Conservation (phyloP, 2,329 filamentous ascomycete genomes). For the Aureobasidium subglaciale region DNA sequence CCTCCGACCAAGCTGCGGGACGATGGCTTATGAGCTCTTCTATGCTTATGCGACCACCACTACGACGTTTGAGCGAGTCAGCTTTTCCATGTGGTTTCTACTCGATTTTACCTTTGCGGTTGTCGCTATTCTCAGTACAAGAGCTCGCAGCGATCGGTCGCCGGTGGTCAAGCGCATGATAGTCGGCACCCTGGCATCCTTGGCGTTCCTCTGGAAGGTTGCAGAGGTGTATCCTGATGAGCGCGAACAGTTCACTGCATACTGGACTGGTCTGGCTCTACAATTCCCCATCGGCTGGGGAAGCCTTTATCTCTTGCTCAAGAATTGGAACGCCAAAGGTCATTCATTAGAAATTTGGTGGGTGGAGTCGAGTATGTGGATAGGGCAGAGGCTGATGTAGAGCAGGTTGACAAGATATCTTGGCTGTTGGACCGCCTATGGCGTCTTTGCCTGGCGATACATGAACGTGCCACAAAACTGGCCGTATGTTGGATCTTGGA, state of each 20-base stretch:
- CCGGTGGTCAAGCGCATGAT: constrained; percentile 24
- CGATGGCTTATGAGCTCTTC: constrained; percentile 36
- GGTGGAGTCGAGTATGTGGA: neutral
- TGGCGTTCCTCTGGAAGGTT: constrained; percentile 26
- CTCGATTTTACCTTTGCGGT: constrained; percentile 31
- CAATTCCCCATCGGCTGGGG: constrained; percentile 35
- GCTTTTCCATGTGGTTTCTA: constrained; percentile 34
- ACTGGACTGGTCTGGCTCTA: constrained; percentile 33
- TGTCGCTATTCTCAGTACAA: constrained; percentile 29
- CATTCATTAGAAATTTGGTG: constrained; percentile 36
- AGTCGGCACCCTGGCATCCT: constrained; percentile 24
- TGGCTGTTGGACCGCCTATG: constrained; percentile 33
- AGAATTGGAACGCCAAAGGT: constrained; percentile 29
- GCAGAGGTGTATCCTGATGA: constrained; percentile 31
- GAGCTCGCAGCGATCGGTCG: constrained; percentile 21
- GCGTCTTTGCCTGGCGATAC: constrained; percentile 35
- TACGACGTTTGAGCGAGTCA: constrained; percentile 28
- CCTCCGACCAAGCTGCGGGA: constrained; percentile 15
- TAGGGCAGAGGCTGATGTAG: neutral
- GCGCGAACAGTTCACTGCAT: constrained; percentile 34
- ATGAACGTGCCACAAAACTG: constrained; percentile 34
- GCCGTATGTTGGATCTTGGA: constrained; percentile 31
- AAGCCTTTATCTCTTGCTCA: constrained; percentile 26
- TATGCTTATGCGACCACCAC: constrained; percentile 33
- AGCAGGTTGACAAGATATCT: constrained; percentile 33